Conservation (phyloP, 805 yeast species). For the Candida rishiriensis region DNA sequence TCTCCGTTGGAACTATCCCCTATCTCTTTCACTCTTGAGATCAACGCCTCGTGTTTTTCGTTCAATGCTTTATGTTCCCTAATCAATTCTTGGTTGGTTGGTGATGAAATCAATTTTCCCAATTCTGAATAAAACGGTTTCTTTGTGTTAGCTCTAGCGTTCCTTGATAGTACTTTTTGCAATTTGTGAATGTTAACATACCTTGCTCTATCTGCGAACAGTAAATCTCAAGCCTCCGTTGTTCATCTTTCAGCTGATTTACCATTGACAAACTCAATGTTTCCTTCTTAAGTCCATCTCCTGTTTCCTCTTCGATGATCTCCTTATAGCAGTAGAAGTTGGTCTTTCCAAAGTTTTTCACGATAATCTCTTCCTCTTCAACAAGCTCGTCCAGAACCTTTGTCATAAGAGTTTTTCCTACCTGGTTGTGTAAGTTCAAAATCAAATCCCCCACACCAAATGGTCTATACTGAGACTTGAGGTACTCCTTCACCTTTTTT, state of each 20-base stretch:
- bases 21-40: not conserved
- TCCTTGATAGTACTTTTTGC: too few species aligned
- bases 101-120: too few species aligned
- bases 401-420: slow-evolving; percentile 31
- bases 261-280: slow-evolving; percentile 4
- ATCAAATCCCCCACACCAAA: slow-evolving; percentile 43
- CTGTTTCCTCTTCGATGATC: slow-evolving; percentile 6
- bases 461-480: slow-evolving; percentile 43
- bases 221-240: not conserved
- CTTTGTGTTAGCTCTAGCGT: too few species aligned
- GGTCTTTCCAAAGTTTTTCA: slow-evolving; percentile 42
- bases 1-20: not conserved
- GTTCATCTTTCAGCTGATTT: slow-evolving; percentile 1
- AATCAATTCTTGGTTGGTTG: too few species aligned
- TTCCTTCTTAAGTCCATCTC: slow-evolving; percentile 6
- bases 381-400: slow-evolving; percentile 36
- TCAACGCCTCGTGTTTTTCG: not conserved
- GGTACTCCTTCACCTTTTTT: slow-evolving; percentile 25
- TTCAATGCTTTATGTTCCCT: not conserved
- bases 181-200: too few species aligned
- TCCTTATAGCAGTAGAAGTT: slow-evolving; percentile 40
- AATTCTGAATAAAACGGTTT: too few species aligned
- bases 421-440: slow-evolving; percentile 38
- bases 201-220: slow-evolving; percentile 1
- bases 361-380: slow-evolving; percentile 29